These are phyloP conservation scores for Plantago coronopus DNA, from an alignment of 305 asterid species.

Conservation along the genomic window DNA sequence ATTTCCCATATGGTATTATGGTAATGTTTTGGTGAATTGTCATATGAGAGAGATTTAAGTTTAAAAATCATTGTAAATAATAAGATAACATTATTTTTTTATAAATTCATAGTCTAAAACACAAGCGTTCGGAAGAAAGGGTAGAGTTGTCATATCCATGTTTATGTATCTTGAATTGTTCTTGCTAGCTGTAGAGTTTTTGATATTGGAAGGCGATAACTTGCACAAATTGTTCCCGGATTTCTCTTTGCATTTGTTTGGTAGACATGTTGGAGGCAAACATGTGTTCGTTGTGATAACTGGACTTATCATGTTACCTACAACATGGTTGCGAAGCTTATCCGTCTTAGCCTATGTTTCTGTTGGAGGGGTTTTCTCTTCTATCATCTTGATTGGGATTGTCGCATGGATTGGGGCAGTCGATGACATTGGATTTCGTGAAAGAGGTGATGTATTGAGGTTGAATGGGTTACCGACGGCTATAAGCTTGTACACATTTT, in stretches of 20 bases:
- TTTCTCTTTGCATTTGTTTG: neutral
- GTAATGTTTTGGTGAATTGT: too few relatives aligned
- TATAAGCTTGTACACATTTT: conserved; percentile 41
- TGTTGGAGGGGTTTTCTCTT: conserved; percentile 43
- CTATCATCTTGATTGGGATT: conserved; percentile 23
- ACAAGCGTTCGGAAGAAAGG: conserved; percentile 41
- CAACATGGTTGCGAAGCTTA: conserved; percentile 37
- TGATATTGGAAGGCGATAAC: conserved; percentile 48
- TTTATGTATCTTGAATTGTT: conserved; percentile 45
- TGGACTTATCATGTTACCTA: conserved; percentile 31
- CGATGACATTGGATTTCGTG: conserved; percentile 40
- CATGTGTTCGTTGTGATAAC: conserved; percentile 31
- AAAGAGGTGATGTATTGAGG: conserved; percentile 35
- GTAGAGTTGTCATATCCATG: conserved; percentile 31
- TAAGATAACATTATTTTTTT: too few relatives aligned
- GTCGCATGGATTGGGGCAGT: conserved; percentile 38
- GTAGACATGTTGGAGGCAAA: conserved; percentile 27
- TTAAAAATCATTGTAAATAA: too few relatives aligned
- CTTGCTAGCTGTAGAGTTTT: conserved; percentile 47
- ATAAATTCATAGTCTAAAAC: too few relatives aligned
- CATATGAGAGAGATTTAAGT: too few relatives aligned
- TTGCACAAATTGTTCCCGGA: conserved; percentile 33
- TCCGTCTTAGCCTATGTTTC: conserved; percentile 32
- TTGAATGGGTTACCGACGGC: conserved; percentile 40
- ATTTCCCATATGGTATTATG: too few relatives aligned